These are phyloP conservation scores for Grifola frondosa DNA, from an alignment of 1,284 basidiomycete species.

Conservation along the genomic window DNA sequence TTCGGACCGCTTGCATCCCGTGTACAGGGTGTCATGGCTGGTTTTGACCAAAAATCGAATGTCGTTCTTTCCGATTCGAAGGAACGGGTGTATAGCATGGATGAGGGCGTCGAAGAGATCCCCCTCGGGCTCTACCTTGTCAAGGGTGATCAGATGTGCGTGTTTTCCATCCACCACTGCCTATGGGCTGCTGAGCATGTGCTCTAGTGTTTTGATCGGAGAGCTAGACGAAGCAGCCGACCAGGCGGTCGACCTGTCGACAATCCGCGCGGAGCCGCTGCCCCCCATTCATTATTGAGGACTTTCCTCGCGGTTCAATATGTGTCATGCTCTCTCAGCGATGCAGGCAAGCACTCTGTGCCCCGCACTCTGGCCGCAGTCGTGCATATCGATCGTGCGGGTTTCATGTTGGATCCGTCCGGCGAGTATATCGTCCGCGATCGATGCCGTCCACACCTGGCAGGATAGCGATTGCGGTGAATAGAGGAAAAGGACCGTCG, in stretches of 20 bases:
- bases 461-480: too few species aligned
- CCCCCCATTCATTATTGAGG: conserved; percentile 73
- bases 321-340: too few species aligned
- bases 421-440: too few species aligned
- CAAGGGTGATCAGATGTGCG: conserved; percentile 96
- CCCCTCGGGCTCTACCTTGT: conserved; percentile 96
- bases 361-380: too few species aligned
- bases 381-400: too few species aligned
- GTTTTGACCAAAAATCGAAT: conserved; percentile 92
- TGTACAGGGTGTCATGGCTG: conserved; percentile 79
- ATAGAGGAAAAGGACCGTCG: too few species aligned
- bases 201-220: conserved; percentile 79
- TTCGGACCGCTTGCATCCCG: conserved; percentile 4
- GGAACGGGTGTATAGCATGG: conserved; percentile 86
- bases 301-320: too few species aligned
- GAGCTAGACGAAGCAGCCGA: conserved; percentile 89
- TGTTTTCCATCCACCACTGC: conserved; percentile 14
- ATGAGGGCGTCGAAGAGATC: conserved; percentile 93
- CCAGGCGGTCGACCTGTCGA: conserved; percentile 72
- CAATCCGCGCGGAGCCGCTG: conserved; percentile 87
- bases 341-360: too few species aligned
- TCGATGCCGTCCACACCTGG: too few species aligned
- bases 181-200: background rate
- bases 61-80: conserved; percentile 89
- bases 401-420: too few species aligned